Conservation (phyloP, 305 asterid species). For the Solanum chacoense region DNA sequence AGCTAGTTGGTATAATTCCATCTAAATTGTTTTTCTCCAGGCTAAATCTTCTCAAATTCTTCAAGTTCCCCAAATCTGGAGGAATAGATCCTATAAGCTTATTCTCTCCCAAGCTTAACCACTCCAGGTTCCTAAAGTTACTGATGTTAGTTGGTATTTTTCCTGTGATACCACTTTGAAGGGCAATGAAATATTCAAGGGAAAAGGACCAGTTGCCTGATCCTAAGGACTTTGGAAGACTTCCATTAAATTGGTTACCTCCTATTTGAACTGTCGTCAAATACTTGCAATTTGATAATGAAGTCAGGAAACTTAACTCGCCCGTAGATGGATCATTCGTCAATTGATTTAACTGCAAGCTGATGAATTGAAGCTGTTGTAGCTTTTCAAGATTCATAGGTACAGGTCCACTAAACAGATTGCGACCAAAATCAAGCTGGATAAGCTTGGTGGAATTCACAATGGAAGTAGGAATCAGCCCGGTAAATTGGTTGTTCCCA, state of each 20-base stretch:
- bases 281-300: slow-evolving; percentile 4
- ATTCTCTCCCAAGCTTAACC: neutral
- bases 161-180: neutral
- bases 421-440: neutral
- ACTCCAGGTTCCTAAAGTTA: slow-evolving; percentile 1
- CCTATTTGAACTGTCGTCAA: neutral
- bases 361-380: slow-evolving; percentile 4
- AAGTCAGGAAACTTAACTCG: neutral
- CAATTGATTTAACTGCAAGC: neutral
- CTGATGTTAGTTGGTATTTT: neutral
- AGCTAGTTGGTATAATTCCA: neutral
- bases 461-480: slow-evolving; percentile 11
- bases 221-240: slow-evolving; percentile 6
- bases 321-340: neutral
- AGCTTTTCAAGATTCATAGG: slow-evolving; percentile 6
- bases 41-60: neutral
- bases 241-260: neutral
- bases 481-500: neutral
- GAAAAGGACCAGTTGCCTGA: slow-evolving; percentile 4
- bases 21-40: neutral
- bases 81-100: neutral
- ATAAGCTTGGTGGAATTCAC: neutral
- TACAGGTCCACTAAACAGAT: slow-evolving; percentile 4
- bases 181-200: neutral
- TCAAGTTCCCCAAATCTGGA: neutral